These are phyloP conservation scores for Fonsecaea pugnacius DNA, from an alignment of 2,329 filamentous ascomycete species.

Conservation along the genomic window DNA sequence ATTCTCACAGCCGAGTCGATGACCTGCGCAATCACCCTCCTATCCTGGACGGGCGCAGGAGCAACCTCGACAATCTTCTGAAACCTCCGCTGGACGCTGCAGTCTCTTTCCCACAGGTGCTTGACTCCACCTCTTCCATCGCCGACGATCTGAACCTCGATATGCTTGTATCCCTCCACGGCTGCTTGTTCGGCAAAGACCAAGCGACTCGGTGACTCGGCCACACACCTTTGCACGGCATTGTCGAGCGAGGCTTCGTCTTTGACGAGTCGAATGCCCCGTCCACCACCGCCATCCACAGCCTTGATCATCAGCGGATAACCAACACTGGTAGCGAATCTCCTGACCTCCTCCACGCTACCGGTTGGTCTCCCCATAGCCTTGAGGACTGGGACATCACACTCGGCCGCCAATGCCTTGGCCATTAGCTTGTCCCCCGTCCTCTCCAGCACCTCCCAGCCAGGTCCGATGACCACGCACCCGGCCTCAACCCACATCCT, in stretches of 20 bases:
- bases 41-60: conserved; percentile 56
- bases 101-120: conserved; percentile 65
- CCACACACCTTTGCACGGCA: conserved; percentile 56
- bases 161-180: conserved; percentile 63
- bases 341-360: conserved; percentile 48
- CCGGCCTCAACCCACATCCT: conserved; percentile 56
- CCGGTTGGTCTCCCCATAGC: conserved; percentile 54
- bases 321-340: conserved; percentile 63
- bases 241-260: conserved; percentile 51
- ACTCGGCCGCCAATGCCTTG: conserved; percentile 56
- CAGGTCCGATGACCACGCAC: conserved; percentile 59
- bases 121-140: conserved; percentile 58
- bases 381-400: conserved; percentile 57
- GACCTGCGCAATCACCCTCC: conserved; percentile 53
- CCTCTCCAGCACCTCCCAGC: conserved; percentile 60
- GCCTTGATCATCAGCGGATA: conserved; percentile 67
- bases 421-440: conserved; percentile 63
- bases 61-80: conserved; percentile 67
- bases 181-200: conserved; percentile 67
- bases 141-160: conserved; percentile 66
- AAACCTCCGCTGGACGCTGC: conserved; percentile 63
- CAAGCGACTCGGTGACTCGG: conserved; percentile 62
- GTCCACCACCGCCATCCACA: conserved; percentile 66
- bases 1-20: conserved; percentile 61
- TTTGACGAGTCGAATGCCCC: conserved; percentile 62